Percentiles rank a stretch among this genome's conserved stretches.
Evolutionary conservation across 306 rosid genomes (phyloP).

Genomic region (Cotoneaster glaucophyllus): DNA sequence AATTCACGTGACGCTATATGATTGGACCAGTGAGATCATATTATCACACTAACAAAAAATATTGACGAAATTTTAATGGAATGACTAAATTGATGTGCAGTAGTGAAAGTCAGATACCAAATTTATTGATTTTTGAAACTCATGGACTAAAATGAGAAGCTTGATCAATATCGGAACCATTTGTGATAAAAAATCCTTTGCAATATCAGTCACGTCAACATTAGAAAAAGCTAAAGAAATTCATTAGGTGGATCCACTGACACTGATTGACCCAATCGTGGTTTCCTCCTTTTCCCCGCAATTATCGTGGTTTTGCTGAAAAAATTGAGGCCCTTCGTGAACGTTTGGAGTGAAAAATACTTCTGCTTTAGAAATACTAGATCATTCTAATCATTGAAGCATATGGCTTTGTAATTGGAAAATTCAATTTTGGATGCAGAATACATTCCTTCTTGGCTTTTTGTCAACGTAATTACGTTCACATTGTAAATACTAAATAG

Average conservation of each 20-base stretch:
- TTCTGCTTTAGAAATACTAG: not conserved
- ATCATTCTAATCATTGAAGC: no score
- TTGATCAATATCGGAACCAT: no score
- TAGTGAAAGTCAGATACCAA: no score
- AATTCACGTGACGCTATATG: no score
- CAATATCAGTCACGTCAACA: not conserved
- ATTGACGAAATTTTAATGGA: no score
- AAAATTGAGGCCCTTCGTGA: not conserved
- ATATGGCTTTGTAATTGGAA: not conserved
- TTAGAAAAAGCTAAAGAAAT: not conserved
- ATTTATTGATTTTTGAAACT: no score
- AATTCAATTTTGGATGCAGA: not conserved
- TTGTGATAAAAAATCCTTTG: no score
- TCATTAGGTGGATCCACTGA: not conserved
- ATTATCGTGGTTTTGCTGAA: slow-evolving; percentile 13
- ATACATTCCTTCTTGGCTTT: no score
- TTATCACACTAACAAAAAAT: no score
- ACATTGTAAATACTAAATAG: not conserved
- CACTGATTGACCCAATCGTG: not conserved
- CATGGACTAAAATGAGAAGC: no score
- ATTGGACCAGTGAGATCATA: no score
- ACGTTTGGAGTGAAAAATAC: not conserved
- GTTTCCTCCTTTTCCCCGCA: slow-evolving; percentile 4
- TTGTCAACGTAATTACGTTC: not conserved
- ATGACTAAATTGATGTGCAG: no score